These are phyloP conservation scores for Erodium moschatum DNA, from an alignment of 441 rosid genomes.

Conservation along the genomic window DNA sequence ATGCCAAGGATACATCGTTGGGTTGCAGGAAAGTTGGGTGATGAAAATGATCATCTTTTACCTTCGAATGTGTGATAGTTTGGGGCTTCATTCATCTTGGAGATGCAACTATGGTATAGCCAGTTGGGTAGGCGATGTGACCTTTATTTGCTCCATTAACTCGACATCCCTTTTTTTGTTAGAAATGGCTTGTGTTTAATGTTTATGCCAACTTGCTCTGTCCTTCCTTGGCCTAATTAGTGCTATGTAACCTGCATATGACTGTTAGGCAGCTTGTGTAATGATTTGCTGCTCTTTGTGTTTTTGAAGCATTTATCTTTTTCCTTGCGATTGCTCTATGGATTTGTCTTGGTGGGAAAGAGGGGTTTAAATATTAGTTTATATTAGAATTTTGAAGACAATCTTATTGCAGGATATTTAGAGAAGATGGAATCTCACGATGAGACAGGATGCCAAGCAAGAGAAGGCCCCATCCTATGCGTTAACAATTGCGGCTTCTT, in stretches of 20 bases:
- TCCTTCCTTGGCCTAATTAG: not conserved
- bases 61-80: not conserved
- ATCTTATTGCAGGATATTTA: conserved; percentile 23
- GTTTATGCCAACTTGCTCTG: not conserved
- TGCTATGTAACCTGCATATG: not conserved
- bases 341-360: not conserved
- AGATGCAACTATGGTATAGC: not conserved
- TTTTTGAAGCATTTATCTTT: not conserved
- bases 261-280: not conserved
- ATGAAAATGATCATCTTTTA: not conserved
- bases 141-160: not conserved
- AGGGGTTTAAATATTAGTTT: not conserved
- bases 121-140: not conserved
- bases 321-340: not conserved
- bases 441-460: conserved; percentile 39
- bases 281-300: not conserved
- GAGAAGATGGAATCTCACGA: conserved; percentile 47
- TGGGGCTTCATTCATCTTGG: not conserved
- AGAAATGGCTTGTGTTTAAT: not conserved
- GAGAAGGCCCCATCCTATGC: conserved; percentile 27
- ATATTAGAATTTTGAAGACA: conserved; percentile 12
- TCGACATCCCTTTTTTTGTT: not conserved
- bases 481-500: conserved; percentile 40
- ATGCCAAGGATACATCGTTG: not conserved
- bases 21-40: conserved; percentile 1